Evolutionary conservation across 352 stramenopile species (phyloP).

Genomic region (Peronospora farinosa): DNA sequence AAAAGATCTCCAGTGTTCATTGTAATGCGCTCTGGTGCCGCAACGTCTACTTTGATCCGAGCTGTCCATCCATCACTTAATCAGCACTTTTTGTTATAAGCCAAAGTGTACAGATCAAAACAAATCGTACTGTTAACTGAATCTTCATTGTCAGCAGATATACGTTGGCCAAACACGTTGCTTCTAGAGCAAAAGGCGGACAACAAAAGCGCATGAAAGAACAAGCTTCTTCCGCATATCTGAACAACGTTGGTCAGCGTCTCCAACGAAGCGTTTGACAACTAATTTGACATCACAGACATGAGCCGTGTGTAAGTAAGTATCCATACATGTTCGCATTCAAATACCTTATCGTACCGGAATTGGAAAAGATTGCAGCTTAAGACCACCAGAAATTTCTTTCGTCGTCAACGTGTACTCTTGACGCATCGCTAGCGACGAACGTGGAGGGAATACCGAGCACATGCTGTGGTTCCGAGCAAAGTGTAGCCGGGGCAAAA

Average conservation of each 20-base stretch:
- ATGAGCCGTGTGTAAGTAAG: constrained; percentile 5
- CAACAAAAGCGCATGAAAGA: constrained; percentile 78
- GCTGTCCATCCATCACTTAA: constrained; percentile 22
- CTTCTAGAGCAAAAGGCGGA: constrained; percentile 67
- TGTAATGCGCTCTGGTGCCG: constrained; percentile 67
- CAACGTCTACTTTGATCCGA: constrained; percentile 76
- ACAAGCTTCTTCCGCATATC: constrained; percentile 78
- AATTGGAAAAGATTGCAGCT: constrained; percentile 75
- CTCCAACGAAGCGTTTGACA: constrained; percentile 50
- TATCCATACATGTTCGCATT: not conserved
- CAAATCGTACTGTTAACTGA: constrained; percentile 45
- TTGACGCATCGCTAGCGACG: constrained; percentile 56
- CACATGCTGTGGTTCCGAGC: constrained; percentile 66
- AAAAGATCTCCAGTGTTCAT: constrained; percentile 66
- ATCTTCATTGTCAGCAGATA: constrained; percentile 56
- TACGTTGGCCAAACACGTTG: constrained; percentile 62
- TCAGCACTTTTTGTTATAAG: not conserved
- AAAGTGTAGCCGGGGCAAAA: constrained; percentile 70
- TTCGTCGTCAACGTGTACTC: constrained; percentile 81
- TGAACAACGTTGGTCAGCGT: constrained; percentile 66
- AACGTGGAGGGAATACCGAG: constrained; percentile 50
- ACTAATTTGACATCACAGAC: constrained; percentile 22
- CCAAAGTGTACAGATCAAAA: not conserved
- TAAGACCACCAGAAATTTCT: constrained; percentile 77
- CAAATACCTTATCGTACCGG: constrained; percentile 33